A percentile compares a stretch with the other conserved stretches of the same genome.
Conservation (phyloP, 1,284 basidiomycete genomes). For the Sanghuangporus weigelae region DNA sequence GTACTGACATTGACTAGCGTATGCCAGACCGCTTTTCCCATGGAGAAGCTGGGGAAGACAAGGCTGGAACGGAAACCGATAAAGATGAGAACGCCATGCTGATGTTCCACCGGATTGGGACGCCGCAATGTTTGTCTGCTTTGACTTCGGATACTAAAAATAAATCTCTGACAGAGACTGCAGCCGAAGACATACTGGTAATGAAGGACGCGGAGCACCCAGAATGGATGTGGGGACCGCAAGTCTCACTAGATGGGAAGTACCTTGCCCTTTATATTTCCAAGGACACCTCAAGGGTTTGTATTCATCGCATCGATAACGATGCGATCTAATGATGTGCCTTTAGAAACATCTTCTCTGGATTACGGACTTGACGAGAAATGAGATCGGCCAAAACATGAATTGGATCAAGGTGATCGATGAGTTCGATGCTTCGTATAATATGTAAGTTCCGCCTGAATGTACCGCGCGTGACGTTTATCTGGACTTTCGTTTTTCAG, state of each 20-base stretch:
- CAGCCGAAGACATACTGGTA: constrained; percentile 66
- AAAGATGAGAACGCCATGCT: constrained; percentile 67
- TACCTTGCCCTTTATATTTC: constrained; percentile 55
- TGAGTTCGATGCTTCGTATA: constrained; percentile 58
- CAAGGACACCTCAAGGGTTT: constrained; percentile 62
- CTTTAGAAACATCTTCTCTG: constrained; percentile 68
- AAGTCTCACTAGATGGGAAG: constrained; percentile 54
- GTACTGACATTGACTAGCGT: constrained; percentile 34
- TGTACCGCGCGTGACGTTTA: neutral
- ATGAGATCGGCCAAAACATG: constrained; percentile 56
- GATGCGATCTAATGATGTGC: neutral
- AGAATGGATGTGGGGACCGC: constrained; percentile 59
- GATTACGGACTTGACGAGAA: constrained; percentile 59
- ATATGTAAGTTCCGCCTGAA: constrained; percentile 40
- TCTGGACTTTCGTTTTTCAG: constrained; percentile 30
- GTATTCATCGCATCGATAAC: constrained; percentile 19
- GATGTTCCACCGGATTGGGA: constrained; percentile 70
- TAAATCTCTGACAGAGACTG: neutral
- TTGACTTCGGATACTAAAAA: neutral
- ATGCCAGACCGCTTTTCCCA: constrained; percentile 51
- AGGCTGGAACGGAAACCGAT: constrained; percentile 58
- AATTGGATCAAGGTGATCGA: constrained; percentile 67
- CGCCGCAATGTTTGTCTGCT: constrained; percentile 51
- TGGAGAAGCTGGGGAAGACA: constrained; percentile 44
- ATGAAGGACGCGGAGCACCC: constrained; percentile 59